These are phyloP conservation scores for Hamigera avellanea DNA, from an alignment of 495 filamentous ascomycete species.

Conservation along the genomic window DNA sequence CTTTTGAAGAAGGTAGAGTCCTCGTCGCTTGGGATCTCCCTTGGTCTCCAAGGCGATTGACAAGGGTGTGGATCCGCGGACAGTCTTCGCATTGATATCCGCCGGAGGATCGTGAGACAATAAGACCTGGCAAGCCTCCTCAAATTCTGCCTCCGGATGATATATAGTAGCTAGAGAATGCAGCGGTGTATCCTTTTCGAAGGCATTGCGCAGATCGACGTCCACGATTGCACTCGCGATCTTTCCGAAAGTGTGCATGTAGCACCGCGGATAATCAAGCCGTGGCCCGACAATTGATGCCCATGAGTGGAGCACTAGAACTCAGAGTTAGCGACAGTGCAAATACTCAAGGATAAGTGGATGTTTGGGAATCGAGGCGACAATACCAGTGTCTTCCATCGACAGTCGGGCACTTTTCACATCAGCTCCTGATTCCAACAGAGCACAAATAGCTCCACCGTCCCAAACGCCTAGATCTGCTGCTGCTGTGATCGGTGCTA, in stretches of 20 bases:
- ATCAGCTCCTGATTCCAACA: conserved; percentile 9
- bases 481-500: conserved; percentile 9
- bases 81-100: conserved; percentile 5
- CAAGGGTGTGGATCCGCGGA: conserved; percentile 3
- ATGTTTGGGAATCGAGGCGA: background rate
- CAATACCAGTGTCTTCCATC: conserved; percentile 3
- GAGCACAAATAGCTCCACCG: conserved; percentile 5
- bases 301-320: conserved; percentile 9
- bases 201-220: conserved; percentile 6
- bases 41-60: conserved; percentile 7
- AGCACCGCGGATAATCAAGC: conserved; percentile 9
- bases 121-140: conserved; percentile 5
- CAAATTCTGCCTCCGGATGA: conserved; percentile 10
- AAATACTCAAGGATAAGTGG: background rate
- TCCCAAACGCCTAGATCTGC: conserved; percentile 11
- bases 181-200: conserved; percentile 8
- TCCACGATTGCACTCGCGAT: conserved; percentile 5
- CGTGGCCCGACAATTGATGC: conserved; percentile 7
- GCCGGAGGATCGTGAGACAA: conserved; percentile 5
- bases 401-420: conserved; percentile 1
- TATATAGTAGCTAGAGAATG: conserved; percentile 8
- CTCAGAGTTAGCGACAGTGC: no score
- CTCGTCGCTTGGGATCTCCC: conserved; percentile 2
- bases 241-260: conserved; percentile 5
- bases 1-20: conserved; percentile 5